Percentiles rank a stretch among this genome's conserved stretches.
Evolutionary conservation across 1,139 yeast species (phyloP).

Genomic region (Yamadazyma oceani): DNA sequence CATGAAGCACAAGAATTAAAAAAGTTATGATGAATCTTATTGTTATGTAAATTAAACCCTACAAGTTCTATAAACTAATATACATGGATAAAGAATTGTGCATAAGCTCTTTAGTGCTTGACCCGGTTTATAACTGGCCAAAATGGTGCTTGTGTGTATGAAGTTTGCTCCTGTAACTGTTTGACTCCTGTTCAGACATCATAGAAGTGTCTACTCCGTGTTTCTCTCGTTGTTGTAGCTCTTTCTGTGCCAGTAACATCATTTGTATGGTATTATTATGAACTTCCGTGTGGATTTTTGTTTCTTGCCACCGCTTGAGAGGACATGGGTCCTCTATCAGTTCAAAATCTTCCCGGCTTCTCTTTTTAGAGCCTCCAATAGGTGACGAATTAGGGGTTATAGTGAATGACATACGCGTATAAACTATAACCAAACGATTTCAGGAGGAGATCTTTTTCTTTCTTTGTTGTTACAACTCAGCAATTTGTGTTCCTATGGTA

Average conservation of each 20-base stretch:
- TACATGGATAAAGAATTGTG: background rate
- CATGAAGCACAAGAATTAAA: slow-evolving; percentile 1
- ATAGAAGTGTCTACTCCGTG: no score
- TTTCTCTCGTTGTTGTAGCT: slow-evolving; percentile 11
- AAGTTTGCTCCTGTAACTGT: slow-evolving; percentile 2
- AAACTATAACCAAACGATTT: no score
- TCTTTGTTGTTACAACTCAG: no score
- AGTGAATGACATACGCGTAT: slow-evolving; percentile 2
- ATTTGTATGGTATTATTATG: slow-evolving; percentile 32
- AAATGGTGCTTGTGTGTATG: slow-evolving; percentile 28
- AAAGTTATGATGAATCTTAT: background rate
- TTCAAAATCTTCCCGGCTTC: slow-evolving; percentile 11
- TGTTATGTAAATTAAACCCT: slow-evolving; percentile 1
- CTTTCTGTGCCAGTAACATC: slow-evolving; percentile 28
- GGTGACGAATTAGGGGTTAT: slow-evolving; percentile 11
- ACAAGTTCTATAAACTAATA: background rate
- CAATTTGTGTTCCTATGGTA: no score
- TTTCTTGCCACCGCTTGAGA: slow-evolving; percentile 25
- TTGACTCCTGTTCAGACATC: background rate
- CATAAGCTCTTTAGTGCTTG: background rate
- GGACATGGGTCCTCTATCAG: slow-evolving; percentile 3
- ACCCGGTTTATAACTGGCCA: slow-evolving; percentile 24
- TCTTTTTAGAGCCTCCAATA: slow-evolving; percentile 6
- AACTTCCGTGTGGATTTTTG: slow-evolving; percentile 29
- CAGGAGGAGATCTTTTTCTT: no score